Percentiles rank a stretch among this genome's conserved stretches.
Evolutionary conservation across 2,329 filamentous ascomycete genomes (phyloP).

Genomic region (Alternaria sp.): DNA sequence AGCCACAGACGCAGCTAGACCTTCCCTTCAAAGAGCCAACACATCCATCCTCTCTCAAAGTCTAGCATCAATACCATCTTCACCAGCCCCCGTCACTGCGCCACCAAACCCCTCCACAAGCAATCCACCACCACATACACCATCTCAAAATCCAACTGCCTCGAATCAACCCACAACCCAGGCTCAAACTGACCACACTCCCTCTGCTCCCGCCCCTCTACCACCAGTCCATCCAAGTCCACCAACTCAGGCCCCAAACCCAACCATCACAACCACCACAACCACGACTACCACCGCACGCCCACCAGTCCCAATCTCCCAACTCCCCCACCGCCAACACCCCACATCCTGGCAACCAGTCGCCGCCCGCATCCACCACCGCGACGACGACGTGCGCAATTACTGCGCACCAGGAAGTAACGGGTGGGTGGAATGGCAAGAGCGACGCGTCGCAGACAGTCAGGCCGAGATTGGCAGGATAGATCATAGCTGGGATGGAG

Average conservation of each 20-base stretch:
- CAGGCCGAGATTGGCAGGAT: background rate
- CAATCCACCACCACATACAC: background rate
- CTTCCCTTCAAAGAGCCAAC: background rate
- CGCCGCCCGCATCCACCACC: background rate
- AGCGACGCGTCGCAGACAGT: background rate
- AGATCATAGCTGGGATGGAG: constrained; percentile 1
- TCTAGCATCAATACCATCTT: background rate
- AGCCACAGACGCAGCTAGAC: background rate
- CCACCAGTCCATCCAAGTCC: background rate
- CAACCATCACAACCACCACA: background rate
- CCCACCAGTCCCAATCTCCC: background rate
- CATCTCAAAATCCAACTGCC: background rate
- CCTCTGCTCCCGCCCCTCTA: background rate
- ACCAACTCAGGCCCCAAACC: background rate
- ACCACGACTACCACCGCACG: background rate
- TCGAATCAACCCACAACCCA: background rate
- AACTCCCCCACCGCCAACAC: background rate
- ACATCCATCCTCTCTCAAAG: background rate
- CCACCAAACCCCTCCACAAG: background rate
- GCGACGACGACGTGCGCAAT: background rate
- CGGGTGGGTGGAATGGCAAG: background rate
- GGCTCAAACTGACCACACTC: background rate
- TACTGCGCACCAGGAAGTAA: background rate
- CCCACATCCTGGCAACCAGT: background rate
- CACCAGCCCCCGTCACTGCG: background rate